These are phyloP conservation scores for Pilaira anomala DNA, from an alignment of 192 early-diverging fungal species.

Conservation along the genomic window DNA sequence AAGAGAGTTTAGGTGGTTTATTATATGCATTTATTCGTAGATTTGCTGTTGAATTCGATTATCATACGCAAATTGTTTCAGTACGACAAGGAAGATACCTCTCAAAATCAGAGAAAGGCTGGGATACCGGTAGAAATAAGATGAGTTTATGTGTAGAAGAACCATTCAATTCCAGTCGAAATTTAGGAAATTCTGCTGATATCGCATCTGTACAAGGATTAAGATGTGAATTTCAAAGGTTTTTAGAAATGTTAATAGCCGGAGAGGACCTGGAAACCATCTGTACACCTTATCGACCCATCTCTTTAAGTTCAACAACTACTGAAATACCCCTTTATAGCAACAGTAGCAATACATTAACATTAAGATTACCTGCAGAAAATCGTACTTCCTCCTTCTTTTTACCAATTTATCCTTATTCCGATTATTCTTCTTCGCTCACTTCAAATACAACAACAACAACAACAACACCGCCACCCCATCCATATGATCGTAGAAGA, in stretches of 20 bases:
- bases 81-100: conserved; percentile 76
- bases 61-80: conserved; percentile 75
- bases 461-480: neutral
- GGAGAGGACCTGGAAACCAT: conserved; percentile 8
- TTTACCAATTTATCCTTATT: conserved; percentile 3
- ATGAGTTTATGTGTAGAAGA: conserved; percentile 88
- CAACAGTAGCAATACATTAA: neutral
- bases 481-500: conserved; percentile 16
- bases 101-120: conserved; percentile 81
- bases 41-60: conserved; percentile 83
- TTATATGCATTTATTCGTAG: conserved; percentile 83
- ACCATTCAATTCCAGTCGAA: conserved; percentile 84
- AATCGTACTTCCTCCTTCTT: conserved; percentile 4
- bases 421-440: neutral
- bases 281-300: conserved; percentile 20
- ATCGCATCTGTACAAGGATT: conserved; percentile 72
- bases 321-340: neutral
- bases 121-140: conserved; percentile 71
- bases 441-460: neutral
- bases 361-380: conserved; percentile 1
- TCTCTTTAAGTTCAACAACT: neutral
- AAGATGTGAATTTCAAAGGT: conserved; percentile 77
- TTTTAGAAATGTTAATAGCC: conserved; percentile 38
- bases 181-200: conserved; percentile 90
- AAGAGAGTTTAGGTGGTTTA: conserved; percentile 72